A percentile compares a stretch with the other conserved stretches of the same genome.
These are phyloP conservation scores for Tolypocladium sp. DNA, from an alignment of 2,329 filamentous ascomycete species.

Conservation along the genomic window DNA sequence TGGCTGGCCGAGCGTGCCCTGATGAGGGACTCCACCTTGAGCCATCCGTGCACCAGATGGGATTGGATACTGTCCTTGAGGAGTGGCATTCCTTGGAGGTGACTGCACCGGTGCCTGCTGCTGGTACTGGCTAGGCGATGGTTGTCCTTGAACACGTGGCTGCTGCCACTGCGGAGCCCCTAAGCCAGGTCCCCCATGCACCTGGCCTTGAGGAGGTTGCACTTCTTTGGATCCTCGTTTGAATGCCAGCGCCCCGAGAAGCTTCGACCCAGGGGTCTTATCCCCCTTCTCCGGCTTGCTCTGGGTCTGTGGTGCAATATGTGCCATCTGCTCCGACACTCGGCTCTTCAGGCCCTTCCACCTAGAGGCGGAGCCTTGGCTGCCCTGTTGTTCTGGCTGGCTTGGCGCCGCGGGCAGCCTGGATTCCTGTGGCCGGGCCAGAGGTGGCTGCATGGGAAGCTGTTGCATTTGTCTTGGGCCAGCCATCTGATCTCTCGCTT, in stretches of 20 bases:
- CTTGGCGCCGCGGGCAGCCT: neutral
- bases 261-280: conserved; percentile 13
- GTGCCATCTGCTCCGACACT: conserved; percentile 19
- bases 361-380: conserved; percentile 10
- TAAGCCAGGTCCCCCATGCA: neutral
- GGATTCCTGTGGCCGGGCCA: neutral
- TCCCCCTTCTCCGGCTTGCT: conserved; percentile 12
- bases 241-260: conserved; percentile 17
- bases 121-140: conserved; percentile 6
- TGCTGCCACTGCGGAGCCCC: conserved; percentile 4
- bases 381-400: neutral
- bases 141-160: conserved; percentile 3
- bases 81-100: neutral
- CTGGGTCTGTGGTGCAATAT: conserved; percentile 6
- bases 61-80: neutral
- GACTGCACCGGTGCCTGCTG: neutral
- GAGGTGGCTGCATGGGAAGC: neutral
- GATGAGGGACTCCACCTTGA: neutral
- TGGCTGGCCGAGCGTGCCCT: neutral
- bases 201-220: neutral
- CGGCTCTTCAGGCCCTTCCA: conserved; percentile 24
- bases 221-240: conserved; percentile 20
- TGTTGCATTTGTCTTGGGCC: neutral
- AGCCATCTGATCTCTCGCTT: neutral
- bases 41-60: neutral